Base-by-base conservation (phyloP, 129 eudicot species). In the Saussurea involucrata region DNA sequence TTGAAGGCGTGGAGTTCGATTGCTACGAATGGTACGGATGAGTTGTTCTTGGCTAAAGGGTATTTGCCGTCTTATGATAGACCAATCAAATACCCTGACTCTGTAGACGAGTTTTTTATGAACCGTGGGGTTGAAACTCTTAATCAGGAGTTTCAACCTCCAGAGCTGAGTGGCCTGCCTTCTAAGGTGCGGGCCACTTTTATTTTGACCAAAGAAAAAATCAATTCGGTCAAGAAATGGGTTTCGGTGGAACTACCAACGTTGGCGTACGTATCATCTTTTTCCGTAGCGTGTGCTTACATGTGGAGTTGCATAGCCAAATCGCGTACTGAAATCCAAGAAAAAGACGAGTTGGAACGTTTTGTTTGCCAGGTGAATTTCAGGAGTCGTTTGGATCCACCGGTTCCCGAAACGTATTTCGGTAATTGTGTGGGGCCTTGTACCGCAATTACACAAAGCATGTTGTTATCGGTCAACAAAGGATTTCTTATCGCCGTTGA, bases 1-100 rank as follows among this genome's bases (percentile, higher is more conserved):
- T n/a, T 85, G 42, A 85, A 40, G 22, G 64, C 69, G 4, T 88
- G 92, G 92, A 75, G 84, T 63, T 75, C 80, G 6, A 49, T 85
- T 34, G 49, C 74, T 66, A 81, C 40, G 40, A 17, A 9, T 44
- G 76, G 82, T 33, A 76, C 73, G 6, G 34, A 73, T 10, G 36
- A 67, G 42, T 28, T 31, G 8, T 25, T 74, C 22, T 29, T 77
- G 33, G 74, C 69, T 24, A 63, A 44, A 24, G 32, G 37, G 4
- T 15, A 33, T 27, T 46, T 75, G 4, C 84, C 82, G 11, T 46
- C 40, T 46, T 79, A 60, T 20, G 88, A 88, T 11, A 76, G 88
- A 75, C 61, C 84, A 10, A 40, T 88, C 3, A n/a, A 33, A 9
- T 84, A 85, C 66, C 81, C 82, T 0, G 72, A 60, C 22, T 66